phyloP scores from a whole-genome alignment of 129 eudicot species.

The Flaveria brownii region DNA sequence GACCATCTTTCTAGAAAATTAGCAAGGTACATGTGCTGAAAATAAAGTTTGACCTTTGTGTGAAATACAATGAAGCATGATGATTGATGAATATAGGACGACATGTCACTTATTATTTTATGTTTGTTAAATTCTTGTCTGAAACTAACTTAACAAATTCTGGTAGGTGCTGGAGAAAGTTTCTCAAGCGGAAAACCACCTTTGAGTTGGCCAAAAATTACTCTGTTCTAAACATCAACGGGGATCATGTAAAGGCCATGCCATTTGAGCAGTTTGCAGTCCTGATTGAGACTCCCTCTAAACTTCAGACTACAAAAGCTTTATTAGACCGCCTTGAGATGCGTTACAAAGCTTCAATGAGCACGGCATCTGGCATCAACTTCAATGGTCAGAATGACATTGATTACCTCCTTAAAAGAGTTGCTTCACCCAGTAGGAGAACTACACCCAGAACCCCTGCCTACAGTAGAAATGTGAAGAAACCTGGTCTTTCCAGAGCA shows the following conservation, averaged over 20 bases:
- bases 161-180: constrained; percentile 56
- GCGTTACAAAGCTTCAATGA: constrained; percentile 46
- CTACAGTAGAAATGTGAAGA: constrained; percentile 37
- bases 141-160: constrained; percentile 18
- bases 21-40: constrained; percentile 48
- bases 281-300: constrained; percentile 31
- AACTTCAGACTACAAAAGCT: constrained; percentile 51
- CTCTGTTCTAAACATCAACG: constrained; percentile 28
- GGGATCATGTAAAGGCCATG: constrained; percentile 19
- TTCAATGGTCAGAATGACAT: constrained; percentile 47
- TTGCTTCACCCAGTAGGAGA: constrained; percentile 53
- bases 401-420: constrained; percentile 87
- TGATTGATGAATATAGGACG: neutral
- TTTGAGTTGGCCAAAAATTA: constrained; percentile 28
- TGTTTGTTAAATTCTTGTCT: neutral
- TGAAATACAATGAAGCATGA: neutral
- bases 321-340: constrained; percentile 82
- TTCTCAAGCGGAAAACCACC: constrained; percentile 32
- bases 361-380: constrained; percentile 29
- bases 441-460: constrained; percentile 4
- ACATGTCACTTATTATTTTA: neutral
- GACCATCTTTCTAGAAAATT: constrained; percentile 62
- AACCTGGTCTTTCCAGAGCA: constrained; percentile 30
- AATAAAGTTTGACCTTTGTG: neutral
- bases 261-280: constrained; percentile 56